Percentiles rank a stretch among this genome's conserved stretches.
Conservation (phyloP, 2,329 filamentous ascomycete species). For the Sporothrix protearum region DNA sequence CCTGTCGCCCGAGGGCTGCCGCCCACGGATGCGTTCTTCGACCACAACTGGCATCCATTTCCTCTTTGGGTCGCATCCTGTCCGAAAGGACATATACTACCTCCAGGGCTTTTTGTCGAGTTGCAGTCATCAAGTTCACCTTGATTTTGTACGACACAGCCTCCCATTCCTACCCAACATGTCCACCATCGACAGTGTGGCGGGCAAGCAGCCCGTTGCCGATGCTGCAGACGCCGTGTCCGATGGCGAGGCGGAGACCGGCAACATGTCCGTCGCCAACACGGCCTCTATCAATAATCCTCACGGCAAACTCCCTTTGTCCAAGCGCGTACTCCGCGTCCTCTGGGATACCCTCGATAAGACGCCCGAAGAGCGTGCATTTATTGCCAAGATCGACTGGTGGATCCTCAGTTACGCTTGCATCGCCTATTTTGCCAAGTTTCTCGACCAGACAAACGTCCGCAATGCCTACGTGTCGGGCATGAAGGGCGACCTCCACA, state of each 20-base stretch:
- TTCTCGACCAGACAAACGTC: slow-evolving; percentile 37
- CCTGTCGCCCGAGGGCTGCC: not conserved
- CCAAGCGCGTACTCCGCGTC: slow-evolving; percentile 29
- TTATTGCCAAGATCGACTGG: slow-evolving; percentile 38
- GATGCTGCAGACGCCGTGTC: not conserved
- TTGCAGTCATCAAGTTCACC: not conserved
- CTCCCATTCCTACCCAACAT: not conserved
- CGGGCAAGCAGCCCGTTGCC: slow-evolving; percentile 7
- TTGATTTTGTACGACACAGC: not conserved
- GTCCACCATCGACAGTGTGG: not conserved
- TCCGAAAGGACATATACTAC: not conserved
- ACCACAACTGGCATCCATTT: not conserved
- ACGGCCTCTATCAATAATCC: not conserved
- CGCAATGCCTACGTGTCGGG: slow-evolving; percentile 43
- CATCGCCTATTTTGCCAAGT: slow-evolving; percentile 41
- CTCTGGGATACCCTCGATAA: slow-evolving; percentile 38
- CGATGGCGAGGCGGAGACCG: not conserved
- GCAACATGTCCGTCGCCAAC: not conserved
- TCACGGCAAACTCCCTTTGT: not conserved
- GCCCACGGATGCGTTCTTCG: not conserved
- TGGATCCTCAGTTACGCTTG: slow-evolving; percentile 39
- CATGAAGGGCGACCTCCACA: slow-evolving; percentile 50
- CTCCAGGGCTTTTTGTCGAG: not conserved
- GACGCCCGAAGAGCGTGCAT: slow-evolving; percentile 34
- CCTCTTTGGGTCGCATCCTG: not conserved